phyloP scores from a whole-genome alignment of 331 rosid species.

The Rhamnella rubrinervis region DNA sequence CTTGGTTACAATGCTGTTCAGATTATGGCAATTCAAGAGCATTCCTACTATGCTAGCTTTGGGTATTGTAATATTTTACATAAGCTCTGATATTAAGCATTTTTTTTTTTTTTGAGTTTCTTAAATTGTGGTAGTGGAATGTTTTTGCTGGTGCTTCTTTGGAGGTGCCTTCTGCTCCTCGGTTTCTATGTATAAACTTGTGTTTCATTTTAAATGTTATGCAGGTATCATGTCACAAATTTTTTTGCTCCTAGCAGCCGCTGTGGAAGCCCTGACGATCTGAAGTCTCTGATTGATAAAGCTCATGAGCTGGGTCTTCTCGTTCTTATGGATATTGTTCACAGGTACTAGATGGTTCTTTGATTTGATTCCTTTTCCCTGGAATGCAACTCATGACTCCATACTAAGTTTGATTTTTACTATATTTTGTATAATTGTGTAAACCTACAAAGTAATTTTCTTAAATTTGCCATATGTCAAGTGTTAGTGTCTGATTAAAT shows the following conservation, averaged over 20 bases:
- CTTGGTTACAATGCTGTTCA: slow-evolving; percentile 99
- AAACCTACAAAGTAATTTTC: not conserved
- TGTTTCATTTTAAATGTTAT: slow-evolving; percentile 25
- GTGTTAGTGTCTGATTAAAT: not conserved
- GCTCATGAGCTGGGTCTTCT: slow-evolving; percentile 95
- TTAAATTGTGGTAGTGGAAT: slow-evolving; percentile 17
- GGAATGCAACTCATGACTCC: not conserved
- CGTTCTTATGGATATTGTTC: slow-evolving; percentile 99
- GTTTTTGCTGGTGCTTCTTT: not conserved
- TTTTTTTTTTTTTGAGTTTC: slow-evolving; percentile 9
- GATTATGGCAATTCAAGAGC: slow-evolving; percentile 97
- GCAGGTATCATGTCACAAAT: slow-evolving; percentile 95
- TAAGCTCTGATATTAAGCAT: slow-evolving; percentile 18
- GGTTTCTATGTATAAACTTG: not conserved
- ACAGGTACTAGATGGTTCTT: slow-evolving; percentile 59
- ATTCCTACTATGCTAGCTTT: slow-evolving; percentile 94
- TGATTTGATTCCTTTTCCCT: not conserved
- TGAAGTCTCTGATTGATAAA: slow-evolving; percentile 84
- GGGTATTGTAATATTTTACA: slow-evolving; percentile 52
- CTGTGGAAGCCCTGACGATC: slow-evolving; percentile 96
- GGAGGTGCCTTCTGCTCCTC: not conserved
- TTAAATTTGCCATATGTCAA: not conserved
- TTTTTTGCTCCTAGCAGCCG: slow-evolving; percentile 99
- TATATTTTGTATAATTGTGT: too few species aligned
- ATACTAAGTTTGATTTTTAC: not conserved